These are phyloP conservation scores for Clausena lansium DNA, from an alignment of 345 rosid genomes.

Conservation along the genomic window DNA sequence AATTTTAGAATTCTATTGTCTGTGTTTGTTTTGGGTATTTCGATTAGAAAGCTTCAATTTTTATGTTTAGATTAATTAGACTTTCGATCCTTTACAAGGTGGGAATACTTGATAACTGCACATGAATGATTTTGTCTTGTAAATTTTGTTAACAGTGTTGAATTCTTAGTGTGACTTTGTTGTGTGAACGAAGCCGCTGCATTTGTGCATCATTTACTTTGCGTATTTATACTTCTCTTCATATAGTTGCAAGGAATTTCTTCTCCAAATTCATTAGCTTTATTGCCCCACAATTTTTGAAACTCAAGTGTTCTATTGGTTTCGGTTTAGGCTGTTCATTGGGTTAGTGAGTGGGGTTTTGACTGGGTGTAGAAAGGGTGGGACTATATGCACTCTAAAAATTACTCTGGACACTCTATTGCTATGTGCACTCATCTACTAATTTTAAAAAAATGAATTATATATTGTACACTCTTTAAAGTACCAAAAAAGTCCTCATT, in stretches of 20 bases:
- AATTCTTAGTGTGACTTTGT: background rate
- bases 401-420: too few species aligned
- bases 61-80: background rate
- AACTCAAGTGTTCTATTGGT: background rate
- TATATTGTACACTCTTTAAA: too few species aligned
- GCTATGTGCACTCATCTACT: too few species aligned
- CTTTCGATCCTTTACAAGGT: background rate
- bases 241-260: background rate
- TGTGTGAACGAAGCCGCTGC: background rate
- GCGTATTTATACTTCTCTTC: background rate
- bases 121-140: background rate
- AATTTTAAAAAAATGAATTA: too few species aligned
- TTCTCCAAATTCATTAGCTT: background rate
- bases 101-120: background rate
- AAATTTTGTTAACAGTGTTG: background rate
- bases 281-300: background rate
- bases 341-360: background rate
- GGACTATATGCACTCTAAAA: too few species aligned
- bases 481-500: too few species aligned
- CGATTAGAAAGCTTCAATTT: background rate
- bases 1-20: too few species aligned
- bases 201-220: background rate
- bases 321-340: background rate
- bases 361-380: background rate
- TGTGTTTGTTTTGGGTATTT: too few species aligned